These are phyloP conservation scores for Xylaria telfairii DNA, from an alignment of 495 filamentous ascomycete genomes.

Conservation along the genomic window DNA sequence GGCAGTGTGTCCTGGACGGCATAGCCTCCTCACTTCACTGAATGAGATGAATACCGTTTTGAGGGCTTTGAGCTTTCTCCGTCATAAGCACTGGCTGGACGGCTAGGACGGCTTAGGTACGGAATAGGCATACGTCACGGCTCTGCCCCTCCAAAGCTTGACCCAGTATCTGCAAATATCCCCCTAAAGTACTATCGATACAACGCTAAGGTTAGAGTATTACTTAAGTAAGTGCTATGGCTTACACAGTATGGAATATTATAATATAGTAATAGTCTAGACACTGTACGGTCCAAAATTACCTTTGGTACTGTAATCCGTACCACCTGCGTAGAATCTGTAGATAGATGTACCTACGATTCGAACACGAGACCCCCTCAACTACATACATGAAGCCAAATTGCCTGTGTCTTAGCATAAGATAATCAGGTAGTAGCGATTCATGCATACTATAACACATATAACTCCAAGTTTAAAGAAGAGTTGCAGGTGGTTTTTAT, in stretches of 20 bases:
- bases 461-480: not conserved
- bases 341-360: too few relatives aligned
- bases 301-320: too few relatives aligned
- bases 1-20: too few relatives aligned
- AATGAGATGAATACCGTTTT: not conserved
- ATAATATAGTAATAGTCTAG: not conserved
- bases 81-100: not conserved
- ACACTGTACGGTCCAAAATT: not conserved
- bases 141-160: conserved; percentile 3
- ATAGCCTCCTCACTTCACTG: not conserved
- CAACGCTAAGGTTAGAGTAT: too few relatives aligned
- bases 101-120: conserved; percentile 12
- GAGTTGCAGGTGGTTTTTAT: not conserved
- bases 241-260: too few relatives aligned
- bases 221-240: too few relatives aligned
- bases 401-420: too few relatives aligned
- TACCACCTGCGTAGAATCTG: too few relatives aligned
- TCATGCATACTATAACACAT: not conserved
- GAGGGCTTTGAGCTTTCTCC: not conserved
- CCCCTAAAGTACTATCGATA: not conserved
- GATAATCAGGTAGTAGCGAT: not conserved
- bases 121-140: conserved; percentile 5
- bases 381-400: not conserved
- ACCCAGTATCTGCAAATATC: not conserved
- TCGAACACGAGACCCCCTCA: not conserved